These are phyloP conservation scores for Aspergillus asperescens DNA, from an alignment of 495 filamentous ascomycete genomes.

Conservation along the genomic window DNA sequence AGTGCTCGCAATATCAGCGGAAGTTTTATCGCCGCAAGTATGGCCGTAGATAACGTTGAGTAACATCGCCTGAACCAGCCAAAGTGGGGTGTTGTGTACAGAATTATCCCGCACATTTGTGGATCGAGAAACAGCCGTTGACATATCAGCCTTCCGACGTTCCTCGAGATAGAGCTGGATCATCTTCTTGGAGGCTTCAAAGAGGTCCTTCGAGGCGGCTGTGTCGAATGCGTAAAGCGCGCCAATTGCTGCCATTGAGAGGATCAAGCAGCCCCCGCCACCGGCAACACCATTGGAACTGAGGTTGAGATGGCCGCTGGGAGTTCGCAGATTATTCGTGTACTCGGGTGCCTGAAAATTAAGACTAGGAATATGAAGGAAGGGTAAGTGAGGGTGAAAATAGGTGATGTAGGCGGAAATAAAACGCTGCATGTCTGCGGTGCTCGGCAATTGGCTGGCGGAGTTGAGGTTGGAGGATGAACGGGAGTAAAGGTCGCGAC, in stretches of 20 bases:
- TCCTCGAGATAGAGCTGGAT: slow-evolving; percentile 92
- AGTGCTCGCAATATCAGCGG: slow-evolving; percentile 84
- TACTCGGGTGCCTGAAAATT: slow-evolving; percentile 78
- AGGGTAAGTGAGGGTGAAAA: slow-evolving; percentile 92
- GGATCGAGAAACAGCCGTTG: slow-evolving; percentile 64
- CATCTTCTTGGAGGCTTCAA: slow-evolving; percentile 91
- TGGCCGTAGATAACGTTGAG: slow-evolving; percentile 95
- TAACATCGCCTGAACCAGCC: slow-evolving; percentile 98
- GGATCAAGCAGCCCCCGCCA: slow-evolving; percentile 82
- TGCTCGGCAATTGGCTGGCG: slow-evolving; percentile 67
- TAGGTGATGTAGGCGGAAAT: slow-evolving; percentile 88
- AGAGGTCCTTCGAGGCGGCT: slow-evolving; percentile 73
- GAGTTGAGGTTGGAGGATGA: slow-evolving; percentile 40
- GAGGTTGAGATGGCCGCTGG: slow-evolving; percentile 48
- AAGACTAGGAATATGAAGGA: slow-evolving; percentile 87
- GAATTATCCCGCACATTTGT: slow-evolving; percentile 58
- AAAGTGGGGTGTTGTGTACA: slow-evolving; percentile 77
- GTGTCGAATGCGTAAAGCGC: slow-evolving; percentile 89
- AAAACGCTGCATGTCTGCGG: slow-evolving; percentile 88
- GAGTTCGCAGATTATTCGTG: slow-evolving; percentile 51
- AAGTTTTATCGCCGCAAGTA: slow-evolving; percentile 85
- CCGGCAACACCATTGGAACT: slow-evolving; percentile 63
- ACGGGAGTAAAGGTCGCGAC: slow-evolving; percentile 40
- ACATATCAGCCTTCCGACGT: slow-evolving; percentile 81
- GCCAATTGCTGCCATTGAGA: slow-evolving; percentile 95